Evolutionary conservation across 2,329 filamentous ascomycete species (phyloP), one percentile per base, ranked within the genome.

Genomic region (Dryadomyces quercivorus): DNA sequence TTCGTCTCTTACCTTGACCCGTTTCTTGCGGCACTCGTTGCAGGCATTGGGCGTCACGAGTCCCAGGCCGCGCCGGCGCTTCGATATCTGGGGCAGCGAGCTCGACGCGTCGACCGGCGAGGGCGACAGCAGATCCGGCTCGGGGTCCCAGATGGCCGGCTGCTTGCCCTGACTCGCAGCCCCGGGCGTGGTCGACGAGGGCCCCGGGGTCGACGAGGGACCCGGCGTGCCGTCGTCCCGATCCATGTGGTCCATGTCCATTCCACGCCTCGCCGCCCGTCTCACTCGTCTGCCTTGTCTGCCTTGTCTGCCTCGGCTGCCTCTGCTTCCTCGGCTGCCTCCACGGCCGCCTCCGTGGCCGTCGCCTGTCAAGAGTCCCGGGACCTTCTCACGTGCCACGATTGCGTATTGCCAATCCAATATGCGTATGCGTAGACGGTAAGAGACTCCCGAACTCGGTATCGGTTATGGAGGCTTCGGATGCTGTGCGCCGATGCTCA

Each of bases 1-100:
- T n/a, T n/a, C n/a, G n/a, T n/a, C n/a, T 16, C 56, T 38, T 67
- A 79, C 77, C 73, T 81, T 81, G 60, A 78, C 77, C 55, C 78
- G 76, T 65, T 81, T 81, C 67, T 81, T 81, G 54, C 78, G 74
- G 61, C 78, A 81, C 62, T 81, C 78, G 18, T 75, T 81, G 63
- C 78, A 81, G 22, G 78, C 78, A 65, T 81, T 81, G 45, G 76
- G 75, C 5, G 78, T 81, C 13, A 81, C 77, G 1, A 80, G 67
- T 18, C 78, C 78, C 4, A 78, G 62, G 1, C 78, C 78, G 50
- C 78, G 72, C 50, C 75, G 71, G 16, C 78, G 69, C 63, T 80
- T 81, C 3, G 56, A 55, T 2, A 52, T 21, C 40, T 56, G 56
- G 18, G 36, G 34, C 40, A 45, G 51, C 7, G 26, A 21, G n/a